These are phyloP conservation scores for Castanea mollissima DNA, from an alignment of 306 rosid species.

Conservation along the genomic window DNA sequence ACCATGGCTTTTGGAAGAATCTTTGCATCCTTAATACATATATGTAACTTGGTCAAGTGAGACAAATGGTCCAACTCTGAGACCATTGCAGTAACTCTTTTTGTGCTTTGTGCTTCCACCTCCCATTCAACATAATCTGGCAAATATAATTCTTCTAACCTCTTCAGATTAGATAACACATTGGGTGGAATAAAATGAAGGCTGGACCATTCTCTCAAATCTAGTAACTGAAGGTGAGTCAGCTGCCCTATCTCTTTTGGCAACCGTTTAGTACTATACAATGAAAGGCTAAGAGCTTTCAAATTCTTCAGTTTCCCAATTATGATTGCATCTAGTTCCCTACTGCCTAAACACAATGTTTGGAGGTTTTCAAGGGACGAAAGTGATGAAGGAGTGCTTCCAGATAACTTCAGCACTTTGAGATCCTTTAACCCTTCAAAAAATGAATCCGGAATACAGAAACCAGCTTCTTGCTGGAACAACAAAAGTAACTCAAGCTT, in stretches of 20 bases:
- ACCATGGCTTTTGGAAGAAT: background rate
- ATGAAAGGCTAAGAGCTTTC: background rate
- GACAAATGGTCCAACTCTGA: background rate
- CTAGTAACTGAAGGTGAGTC: background rate
- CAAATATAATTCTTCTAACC: background rate
- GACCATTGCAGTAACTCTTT: background rate
- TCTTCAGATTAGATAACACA: background rate
- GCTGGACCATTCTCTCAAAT: fast-evolving
- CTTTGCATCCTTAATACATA: background rate
- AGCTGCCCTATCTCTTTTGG: background rate
- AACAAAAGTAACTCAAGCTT: background rate
- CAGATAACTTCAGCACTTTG: background rate
- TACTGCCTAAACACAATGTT: background rate
- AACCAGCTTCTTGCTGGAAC: fast-evolving
- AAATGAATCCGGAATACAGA: background rate
- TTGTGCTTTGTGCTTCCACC: background rate
- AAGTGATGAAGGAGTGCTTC: background rate
- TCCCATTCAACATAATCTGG: background rate
- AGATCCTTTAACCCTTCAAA: background rate
- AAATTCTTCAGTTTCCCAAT: background rate
- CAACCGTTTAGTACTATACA: background rate
- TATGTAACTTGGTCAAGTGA: background rate
- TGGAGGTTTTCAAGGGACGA: background rate
- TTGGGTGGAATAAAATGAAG: background rate
- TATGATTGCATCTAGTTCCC: background rate